Evolutionary conservation across 164 flowering plant genomes (phyloP), one percentile per base, ranked within the genome.

Genomic region (Magnolia kwangsiensis): DNA sequence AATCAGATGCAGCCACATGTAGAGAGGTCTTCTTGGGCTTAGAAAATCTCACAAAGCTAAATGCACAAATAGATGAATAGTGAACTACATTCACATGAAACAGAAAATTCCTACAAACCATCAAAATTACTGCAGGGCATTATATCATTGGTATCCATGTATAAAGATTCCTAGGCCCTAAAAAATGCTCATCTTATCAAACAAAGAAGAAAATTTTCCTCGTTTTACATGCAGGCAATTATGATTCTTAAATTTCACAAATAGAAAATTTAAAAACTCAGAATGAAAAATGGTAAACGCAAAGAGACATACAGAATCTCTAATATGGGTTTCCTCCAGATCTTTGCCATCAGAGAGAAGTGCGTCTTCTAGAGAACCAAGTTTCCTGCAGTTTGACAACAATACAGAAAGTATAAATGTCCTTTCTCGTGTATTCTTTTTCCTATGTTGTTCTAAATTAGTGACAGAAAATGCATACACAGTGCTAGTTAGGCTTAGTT

Each of bases 291-390:
- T 31, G 50, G 50, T 61, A 63, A 31, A 64, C 13, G 64, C 63
- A 51, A 72, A 51, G 64, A 72, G 59, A 29, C 71, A 75, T 88
- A 91, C 95, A 79, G 69, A 45, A 49, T 80, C 76, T 37, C 63
- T 74, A 2, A 27, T 68, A 76, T n/a, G 58, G 71, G 74, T 78
- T 79, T 86, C 90, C 83, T 91, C 88, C 31, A 79, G 63, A 67
- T 88, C 89, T 68, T 7, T 67, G 24, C 82, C 83, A 61, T n/a
- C 50, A 14, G 82, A 80, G 68, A 94, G 85, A 77, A 94, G 92
- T 50, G 91, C 73, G 63, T 91, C 92, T 77, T 87, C 93, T 76
- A 87, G 50, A 69, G 87, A 83, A 80, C 87, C 83, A 80, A 75
- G 75, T 74, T 80, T 80, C 75, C 80, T 77, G 78, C 77, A 76